Conservation (phyloP, 2,329 filamentous ascomycete species). For the Ceratocystis papillata region DNA sequence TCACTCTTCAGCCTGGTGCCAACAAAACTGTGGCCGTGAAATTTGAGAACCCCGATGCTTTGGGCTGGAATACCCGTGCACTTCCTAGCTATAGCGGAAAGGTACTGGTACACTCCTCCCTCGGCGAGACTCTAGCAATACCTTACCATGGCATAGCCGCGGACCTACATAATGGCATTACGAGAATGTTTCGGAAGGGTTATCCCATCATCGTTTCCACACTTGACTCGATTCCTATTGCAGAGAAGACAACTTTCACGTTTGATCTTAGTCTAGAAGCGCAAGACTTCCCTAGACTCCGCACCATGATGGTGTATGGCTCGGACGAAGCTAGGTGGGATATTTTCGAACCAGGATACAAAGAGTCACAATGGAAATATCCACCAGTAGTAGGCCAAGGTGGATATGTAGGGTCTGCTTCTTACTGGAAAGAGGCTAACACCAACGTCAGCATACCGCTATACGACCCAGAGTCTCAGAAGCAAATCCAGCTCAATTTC, state of each 20-base stretch:
- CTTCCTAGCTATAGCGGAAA: conserved; percentile 39
- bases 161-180: conserved; percentile 13
- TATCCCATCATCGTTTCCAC: conserved; percentile 10
- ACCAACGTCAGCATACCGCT: conserved; percentile 24
- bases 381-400: conserved; percentile 33
- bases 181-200: conserved; percentile 13
- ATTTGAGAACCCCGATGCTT: conserved; percentile 27
- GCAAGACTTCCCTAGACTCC: conserved; percentile 26
- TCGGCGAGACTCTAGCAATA: conserved; percentile 35
- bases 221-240: conserved; percentile 1
- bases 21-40: conserved; percentile 25
- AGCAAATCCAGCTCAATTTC: conserved; percentile 28
- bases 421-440: conserved; percentile 26
- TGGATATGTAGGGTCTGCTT: conserved; percentile 36
- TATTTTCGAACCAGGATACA: conserved; percentile 35
- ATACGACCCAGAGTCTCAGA: conserved; percentile 26
- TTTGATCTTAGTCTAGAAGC: conserved; percentile 21
- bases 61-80: conserved; percentile 27
- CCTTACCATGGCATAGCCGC: conserved; percentile 32
- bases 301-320: conserved; percentile 29
- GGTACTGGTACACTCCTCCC: conserved; percentile 34
- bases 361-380: conserved; percentile 34
- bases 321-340: conserved; percentile 33
- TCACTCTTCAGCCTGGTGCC: conserved; percentile 29
- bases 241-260: conserved; percentile 23